Evolutionary conservation across 2,329 filamentous ascomycete genomes (phyloP).

Genomic region (Aureobasidium pullulans): DNA sequence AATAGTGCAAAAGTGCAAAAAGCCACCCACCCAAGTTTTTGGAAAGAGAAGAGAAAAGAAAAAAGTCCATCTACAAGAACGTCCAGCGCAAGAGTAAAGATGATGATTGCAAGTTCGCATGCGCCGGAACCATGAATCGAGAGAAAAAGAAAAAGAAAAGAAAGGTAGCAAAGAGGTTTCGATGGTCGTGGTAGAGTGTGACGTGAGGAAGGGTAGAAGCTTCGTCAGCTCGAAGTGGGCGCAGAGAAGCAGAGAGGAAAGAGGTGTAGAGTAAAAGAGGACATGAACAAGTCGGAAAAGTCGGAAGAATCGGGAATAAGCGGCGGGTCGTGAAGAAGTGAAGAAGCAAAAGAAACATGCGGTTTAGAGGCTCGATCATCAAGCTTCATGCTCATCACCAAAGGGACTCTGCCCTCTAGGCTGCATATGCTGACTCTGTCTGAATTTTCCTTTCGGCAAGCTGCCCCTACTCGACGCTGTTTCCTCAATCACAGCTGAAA

Average conservation of each 20-base stretch:
- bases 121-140: neutral
- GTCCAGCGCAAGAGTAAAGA: neutral
- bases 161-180: neutral
- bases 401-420: neutral
- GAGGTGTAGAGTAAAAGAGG: too few relatives aligned
- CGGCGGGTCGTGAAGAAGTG: neutral
- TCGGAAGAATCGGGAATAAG: too few relatives aligned
- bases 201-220: neutral
- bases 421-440: neutral
- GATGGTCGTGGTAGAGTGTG: neutral
- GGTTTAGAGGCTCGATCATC: neutral
- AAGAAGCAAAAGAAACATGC: neutral
- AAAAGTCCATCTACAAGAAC: neutral
- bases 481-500: slow-evolving; percentile 42
- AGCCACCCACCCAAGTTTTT: neutral
- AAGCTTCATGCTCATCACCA: slow-evolving; percentile 8
- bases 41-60: neutral
- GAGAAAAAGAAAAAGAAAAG: neutral
- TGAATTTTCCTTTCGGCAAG: neutral
- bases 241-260: too few relatives aligned
- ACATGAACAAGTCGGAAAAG: too few relatives aligned
- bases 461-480: neutral
- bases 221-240: too few relatives aligned
- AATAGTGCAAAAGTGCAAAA: neutral
- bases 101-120: neutral